Percentiles rank a stretch among this genome's conserved stretches.
phyloP scores from a whole-genome alignment of 2,329 filamentous ascomycete genomes.

The Clarireedia paspali region DNA sequence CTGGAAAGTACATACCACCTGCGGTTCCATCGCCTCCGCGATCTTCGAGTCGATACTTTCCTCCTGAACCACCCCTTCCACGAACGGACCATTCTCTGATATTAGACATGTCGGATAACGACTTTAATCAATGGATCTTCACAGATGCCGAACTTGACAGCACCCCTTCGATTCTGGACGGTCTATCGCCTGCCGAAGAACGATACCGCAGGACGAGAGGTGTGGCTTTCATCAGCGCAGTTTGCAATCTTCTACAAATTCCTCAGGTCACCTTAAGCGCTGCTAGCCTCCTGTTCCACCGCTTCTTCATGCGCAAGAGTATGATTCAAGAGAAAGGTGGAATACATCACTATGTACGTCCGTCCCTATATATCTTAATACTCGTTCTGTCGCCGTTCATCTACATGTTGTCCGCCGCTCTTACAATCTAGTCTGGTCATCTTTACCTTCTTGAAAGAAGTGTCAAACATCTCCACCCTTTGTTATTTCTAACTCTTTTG shows the following conservation, averaged over 20 bases:
- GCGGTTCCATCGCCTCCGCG: conserved; percentile 54
- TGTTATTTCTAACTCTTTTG: neutral
- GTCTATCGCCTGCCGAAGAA: conserved; percentile 70
- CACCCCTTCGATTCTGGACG: conserved; percentile 78
- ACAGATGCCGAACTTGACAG: conserved; percentile 73
- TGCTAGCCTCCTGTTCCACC: conserved; percentile 88
- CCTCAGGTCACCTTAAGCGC: conserved; percentile 90
- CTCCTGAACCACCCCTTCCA: conserved; percentile 31
- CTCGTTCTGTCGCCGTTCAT: no score
- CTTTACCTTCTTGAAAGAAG: no score
- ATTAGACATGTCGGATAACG: conserved; percentile 30
- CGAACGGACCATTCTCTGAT: conserved; percentile 2
- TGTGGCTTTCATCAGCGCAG: conserved; percentile 93
- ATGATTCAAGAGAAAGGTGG: conserved; percentile 64
- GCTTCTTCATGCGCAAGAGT: conserved; percentile 87
- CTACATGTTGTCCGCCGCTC: no score
- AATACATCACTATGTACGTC: conserved; percentile 79
- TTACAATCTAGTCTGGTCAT: no score
- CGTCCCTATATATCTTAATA: neutral
- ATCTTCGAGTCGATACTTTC: conserved; percentile 46
- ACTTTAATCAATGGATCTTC: conserved; percentile 75
- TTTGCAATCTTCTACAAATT: conserved; percentile 84
- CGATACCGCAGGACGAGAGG: conserved; percentile 78
- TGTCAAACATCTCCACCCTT: neutral
- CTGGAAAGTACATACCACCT: conserved; percentile 45